A percentile compares a stretch with the other conserved stretches of the same genome.
These are phyloP conservation scores for Talaromyces pinophilus DNA, from an alignment of 2,329 filamentous ascomycete genomes.

Conservation along the genomic window DNA sequence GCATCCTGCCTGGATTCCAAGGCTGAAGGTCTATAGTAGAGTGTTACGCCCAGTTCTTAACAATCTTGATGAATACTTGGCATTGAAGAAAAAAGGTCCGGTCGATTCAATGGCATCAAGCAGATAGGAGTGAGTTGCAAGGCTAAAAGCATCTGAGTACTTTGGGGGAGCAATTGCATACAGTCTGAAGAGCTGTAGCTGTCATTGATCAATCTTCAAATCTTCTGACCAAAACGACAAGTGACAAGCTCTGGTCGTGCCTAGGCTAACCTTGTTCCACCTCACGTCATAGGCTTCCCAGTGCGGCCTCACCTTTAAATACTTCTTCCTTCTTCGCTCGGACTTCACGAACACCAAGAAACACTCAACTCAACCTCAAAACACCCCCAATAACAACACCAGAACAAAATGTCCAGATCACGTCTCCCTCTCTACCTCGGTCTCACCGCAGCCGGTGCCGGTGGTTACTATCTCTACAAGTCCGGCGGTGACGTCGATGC, in stretches of 20 bases:
- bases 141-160: background rate
- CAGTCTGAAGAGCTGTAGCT: background rate
- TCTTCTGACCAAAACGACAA: background rate
- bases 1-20: background rate
- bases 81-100: background rate
- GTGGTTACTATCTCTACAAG: slow-evolving; percentile 88
- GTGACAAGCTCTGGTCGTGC: background rate
- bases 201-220: background rate
- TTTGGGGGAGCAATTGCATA: background rate
- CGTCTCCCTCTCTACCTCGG: slow-evolving; percentile 46
- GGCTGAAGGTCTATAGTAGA: background rate
- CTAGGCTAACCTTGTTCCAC: background rate
- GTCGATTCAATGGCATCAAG: background rate
- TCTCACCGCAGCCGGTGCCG: slow-evolving; percentile 64
- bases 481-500: slow-evolving; percentile 78
- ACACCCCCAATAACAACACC: background rate
- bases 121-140: background rate
- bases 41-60: background rate
- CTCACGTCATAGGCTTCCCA: slow-evolving; percentile 14
- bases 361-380: no score
- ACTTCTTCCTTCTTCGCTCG: background rate
- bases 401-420: slow-evolving; percentile 32
- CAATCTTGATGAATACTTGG: background rate
- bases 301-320: slow-evolving; percentile 7
- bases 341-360: no score